Base-by-base conservation (phyloP, 306 rosid species). In the Lathyrus aphaca region DNA sequence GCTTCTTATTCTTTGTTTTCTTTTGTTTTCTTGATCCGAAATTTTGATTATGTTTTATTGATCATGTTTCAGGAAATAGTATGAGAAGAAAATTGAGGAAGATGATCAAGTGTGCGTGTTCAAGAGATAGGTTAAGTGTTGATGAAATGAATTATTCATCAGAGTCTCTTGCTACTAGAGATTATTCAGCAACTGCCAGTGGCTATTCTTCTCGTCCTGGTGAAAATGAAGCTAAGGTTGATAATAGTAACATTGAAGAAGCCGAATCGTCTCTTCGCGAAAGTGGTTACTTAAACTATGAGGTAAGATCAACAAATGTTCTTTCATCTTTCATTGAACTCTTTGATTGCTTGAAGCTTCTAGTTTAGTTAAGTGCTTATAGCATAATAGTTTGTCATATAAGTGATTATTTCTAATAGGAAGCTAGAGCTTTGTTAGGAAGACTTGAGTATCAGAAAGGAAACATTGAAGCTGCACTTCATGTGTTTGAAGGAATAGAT, bases 341-440 rank as follows among this genome's bases (percentile, higher is more conserved):
- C 1, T 4, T 69, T 56, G 39, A 23, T 16, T 60, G 16, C 13
- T 29, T 49, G 21, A 46, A 46, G 11, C 53, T 46, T 10, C 61
- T 25, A 55, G 4, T 17, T 49, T 49, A 49, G n/a, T 56, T 6
- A 11, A 29, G 63, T 30, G 5, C 9, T 56, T 17, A 7, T 49
- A 49, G 19, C 5, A 8, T 35, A 35, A 35, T 35, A 35, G 39
- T 6, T 35, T 35, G 39, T 35, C 3, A 1, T 35, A 35, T 35
- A 35, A 35, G 39, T 35, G 39, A 8, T 35, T 35, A 35, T 35
- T 35, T 6, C 39, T 35, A 2, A 35, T 35, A 92, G 98, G 98
- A 93, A 83, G 98, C 98, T 67, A 88, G 98, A 79, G 98, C 98
- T 57, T 80, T 93, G 62, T 77, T 93, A 16, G 98, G 98, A 85